Evolutionary conservation across 1,139 yeast genomes (phyloP), one percentile per base, ranked within the genome.

Genomic region (Pichia sp.): DNA sequence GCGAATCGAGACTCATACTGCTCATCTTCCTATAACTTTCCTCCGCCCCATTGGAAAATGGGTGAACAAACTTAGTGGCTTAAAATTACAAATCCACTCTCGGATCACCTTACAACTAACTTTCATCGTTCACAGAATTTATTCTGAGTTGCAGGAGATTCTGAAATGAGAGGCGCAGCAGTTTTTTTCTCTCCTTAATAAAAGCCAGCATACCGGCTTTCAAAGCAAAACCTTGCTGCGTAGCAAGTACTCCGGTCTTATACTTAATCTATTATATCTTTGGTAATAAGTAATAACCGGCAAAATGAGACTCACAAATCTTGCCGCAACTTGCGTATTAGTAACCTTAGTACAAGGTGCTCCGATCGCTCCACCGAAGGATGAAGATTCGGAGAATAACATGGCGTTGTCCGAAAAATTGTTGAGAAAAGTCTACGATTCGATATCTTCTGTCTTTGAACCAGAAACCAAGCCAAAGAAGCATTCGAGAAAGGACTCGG

Each of bases 251-350:
- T 19, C 23, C 3, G 23, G 23, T 19, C 23, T 19, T 19, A 19
- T 19, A 19, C n/a, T n/a, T n/a, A n/a, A n/a, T n/a, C n/a, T n/a
- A n/a, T n/a, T n/a, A n/a, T n/a, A n/a, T n/a, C n/a, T 19, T 3
- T 19, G 2, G 23, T 19, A 19, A 19, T 19, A 19, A 19, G 23
- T 3, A 19, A 19, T 19, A 19, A 19, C 23, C 40, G 7, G n/a
- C 40, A 36, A 10, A 36, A 47, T 47, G 49, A 47, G 36, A 47
- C 15, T 47, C n/a, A 47, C 49, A 34, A 11, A 47, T 6, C 15
- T 47, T 7, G 43, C 49, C 5, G 49, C 42, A 34, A 30, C 42
- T 13, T 47, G 36, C 49, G 15, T 19, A 6, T 26, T 47, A 8
- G 8, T 47, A 11, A 29, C 49, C n/a, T 42, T 47, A 4, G 49